Evolutionary conservation across 1,284 basidiomycete genomes (phyloP).

Genomic region (Ceratobasidium sp.): DNA sequence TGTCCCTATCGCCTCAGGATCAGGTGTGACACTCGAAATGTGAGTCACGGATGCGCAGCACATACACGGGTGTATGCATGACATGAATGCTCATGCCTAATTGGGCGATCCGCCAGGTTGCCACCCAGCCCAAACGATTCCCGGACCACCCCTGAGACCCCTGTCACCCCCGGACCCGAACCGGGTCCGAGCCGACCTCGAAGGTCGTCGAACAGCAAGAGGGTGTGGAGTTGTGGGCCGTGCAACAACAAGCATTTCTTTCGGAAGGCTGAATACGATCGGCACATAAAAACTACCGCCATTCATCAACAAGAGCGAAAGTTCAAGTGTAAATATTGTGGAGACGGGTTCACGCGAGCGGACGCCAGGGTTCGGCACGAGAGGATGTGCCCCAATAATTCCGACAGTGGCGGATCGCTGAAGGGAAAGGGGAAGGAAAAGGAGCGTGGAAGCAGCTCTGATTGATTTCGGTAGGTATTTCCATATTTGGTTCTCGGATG

Average conservation of each 20-base stretch:
- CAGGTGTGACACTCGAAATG: not conserved
- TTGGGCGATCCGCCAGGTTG: not conserved
- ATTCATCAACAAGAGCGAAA: not conserved
- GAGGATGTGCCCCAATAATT: slow-evolving; percentile 8
- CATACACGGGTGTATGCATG: not conserved
- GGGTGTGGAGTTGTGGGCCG: not conserved
- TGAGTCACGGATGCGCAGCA: not conserved
- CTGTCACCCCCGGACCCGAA: not conserved
- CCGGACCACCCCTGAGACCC: not conserved
- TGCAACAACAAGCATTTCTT: slow-evolving; percentile 13
- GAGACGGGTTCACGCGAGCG: slow-evolving; percentile 11
- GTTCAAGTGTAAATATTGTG: slow-evolving; percentile 13
- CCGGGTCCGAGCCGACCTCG: not conserved
- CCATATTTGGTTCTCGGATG: not conserved
- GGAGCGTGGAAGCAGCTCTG: not conserved
- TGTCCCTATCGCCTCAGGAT: not conserved
- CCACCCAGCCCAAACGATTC: slow-evolving; percentile 4
- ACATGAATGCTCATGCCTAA: not conserved
- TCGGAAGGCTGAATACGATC: slow-evolving; percentile 19
- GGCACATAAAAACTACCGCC: slow-evolving; percentile 15
- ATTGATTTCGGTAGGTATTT: not conserved
- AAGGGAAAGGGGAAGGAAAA: not conserved
- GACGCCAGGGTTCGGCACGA: slow-evolving; percentile 30
- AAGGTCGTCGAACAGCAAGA: slow-evolving; percentile 2
- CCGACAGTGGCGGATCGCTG: not conserved